Evolutionary conservation across 2,329 filamentous ascomycete genomes (phyloP).

Genomic region (Metarhizium humberi): DNA sequence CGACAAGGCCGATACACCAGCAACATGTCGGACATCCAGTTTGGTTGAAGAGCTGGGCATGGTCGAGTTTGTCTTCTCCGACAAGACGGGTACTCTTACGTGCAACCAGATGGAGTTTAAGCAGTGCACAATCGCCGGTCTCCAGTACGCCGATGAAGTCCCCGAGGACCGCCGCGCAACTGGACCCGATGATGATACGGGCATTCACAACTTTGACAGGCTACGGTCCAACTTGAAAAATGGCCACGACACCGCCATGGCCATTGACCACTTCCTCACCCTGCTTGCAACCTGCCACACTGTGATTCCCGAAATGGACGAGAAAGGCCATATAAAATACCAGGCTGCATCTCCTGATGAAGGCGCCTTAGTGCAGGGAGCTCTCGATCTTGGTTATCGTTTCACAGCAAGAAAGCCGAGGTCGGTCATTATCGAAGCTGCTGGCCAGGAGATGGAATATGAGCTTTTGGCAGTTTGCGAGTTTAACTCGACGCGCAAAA

Average conservation of each 20-base stretch:
- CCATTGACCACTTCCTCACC: slow-evolving; percentile 72
- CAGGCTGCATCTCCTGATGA: slow-evolving; percentile 97
- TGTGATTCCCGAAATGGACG: slow-evolving; percentile 83
- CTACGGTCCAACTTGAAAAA: slow-evolving; percentile 60
- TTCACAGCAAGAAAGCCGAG: slow-evolving; percentile 87
- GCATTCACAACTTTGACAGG: slow-evolving; percentile 74
- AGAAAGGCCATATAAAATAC: slow-evolving; percentile 84
- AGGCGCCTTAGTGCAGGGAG: slow-evolving; percentile 90
- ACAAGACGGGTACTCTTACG: slow-evolving; percentile 96
- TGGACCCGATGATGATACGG: slow-evolving; percentile 71
- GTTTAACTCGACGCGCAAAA: slow-evolving; percentile 88
- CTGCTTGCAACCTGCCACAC: slow-evolving; percentile 90
- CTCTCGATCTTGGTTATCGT: slow-evolving; percentile 73
- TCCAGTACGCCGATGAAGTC: slow-evolving; percentile 88
- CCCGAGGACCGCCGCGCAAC: slow-evolving; percentile 82
- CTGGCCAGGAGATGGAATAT: slow-evolving; percentile 68
- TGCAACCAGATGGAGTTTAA: slow-evolving; percentile 99
- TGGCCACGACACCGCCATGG: slow-evolving; percentile 37
- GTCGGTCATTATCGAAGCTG: slow-evolving; percentile 73
- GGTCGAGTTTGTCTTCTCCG: slow-evolving; percentile 97
- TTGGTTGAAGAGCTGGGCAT: slow-evolving; percentile 95
- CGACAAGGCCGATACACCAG: slow-evolving; percentile 87
- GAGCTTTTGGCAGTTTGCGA: slow-evolving; percentile 95
- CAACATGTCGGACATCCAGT: slow-evolving; percentile 91
- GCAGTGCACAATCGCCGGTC: slow-evolving; percentile 83